Evolutionary conservation across 2,329 filamentous ascomycete genomes (phyloP).

Genomic region (Didymella glomerata): DNA sequence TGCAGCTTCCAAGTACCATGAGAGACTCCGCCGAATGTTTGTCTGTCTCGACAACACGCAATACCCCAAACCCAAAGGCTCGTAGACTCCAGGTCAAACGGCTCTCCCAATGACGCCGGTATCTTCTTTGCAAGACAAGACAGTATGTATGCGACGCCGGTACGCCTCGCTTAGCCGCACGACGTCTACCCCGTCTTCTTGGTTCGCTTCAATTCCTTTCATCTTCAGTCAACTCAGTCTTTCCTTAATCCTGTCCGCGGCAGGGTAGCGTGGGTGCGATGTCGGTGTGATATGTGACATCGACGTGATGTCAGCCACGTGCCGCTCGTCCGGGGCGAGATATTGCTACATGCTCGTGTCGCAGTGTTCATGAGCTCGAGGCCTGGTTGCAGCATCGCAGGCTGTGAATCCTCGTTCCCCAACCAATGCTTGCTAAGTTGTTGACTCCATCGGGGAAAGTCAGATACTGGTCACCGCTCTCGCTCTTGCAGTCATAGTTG

Average conservation of each 20-base stretch:
- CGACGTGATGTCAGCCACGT: neutral
- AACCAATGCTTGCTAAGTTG: conserved; percentile 42
- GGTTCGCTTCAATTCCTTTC: neutral
- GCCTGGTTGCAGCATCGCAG: conserved; percentile 38
- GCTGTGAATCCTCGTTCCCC: conserved; percentile 41
- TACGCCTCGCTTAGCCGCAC: conserved; percentile 8
- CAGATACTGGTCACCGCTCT: conserved; percentile 30
- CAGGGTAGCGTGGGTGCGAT: neutral
- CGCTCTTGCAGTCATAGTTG: conserved; percentile 43
- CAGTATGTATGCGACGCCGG: neutral
- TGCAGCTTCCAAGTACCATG: neutral
- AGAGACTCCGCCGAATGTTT: conserved; percentile 2
- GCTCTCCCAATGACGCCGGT: neutral
- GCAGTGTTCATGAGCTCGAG: conserved; percentile 4
- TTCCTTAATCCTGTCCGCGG: neutral
- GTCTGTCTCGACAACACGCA: neutral
- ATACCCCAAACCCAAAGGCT: neutral
- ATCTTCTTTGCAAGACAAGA: neutral
- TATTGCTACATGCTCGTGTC: neutral
- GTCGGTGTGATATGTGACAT: neutral
- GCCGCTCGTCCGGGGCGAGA: neutral
- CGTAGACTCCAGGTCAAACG: neutral
- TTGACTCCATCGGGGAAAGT: conserved; percentile 44
- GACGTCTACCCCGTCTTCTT: neutral
- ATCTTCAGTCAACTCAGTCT: neutral